Evolutionary conservation across 345 rosid genomes (phyloP), one percentile per base, ranked within the genome.

Genomic region (Gossypium turneri): DNA sequence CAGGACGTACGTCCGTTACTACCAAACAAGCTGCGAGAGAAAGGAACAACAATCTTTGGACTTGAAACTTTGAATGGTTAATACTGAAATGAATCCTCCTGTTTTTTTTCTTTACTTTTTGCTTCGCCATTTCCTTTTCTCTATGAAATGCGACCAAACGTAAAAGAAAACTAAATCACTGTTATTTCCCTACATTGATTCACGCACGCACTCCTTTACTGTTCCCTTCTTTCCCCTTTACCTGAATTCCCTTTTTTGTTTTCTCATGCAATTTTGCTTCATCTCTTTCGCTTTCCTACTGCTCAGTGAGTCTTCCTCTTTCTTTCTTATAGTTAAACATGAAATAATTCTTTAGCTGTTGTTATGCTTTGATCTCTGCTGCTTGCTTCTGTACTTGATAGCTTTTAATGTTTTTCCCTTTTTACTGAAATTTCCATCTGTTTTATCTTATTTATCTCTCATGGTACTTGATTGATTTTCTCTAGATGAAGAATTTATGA

Each of bases 101-200:
- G 13, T 55, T 55, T 10, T 10, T 34, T 5, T 34, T 5, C 41
- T 5, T 5, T 34, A 34, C 41, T 55, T 38, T 53, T 47, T 47
- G 58, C 11, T 47, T 43, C 45, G 29, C 62, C 72, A 43, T 51
- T 34, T 34, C 41, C 41, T 34, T 75, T 74, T 20, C 52, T 38
- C 64, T 43, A 9, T 3, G 22, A 52, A 47, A 52, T 66, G 71
- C 72, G 53, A 44, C 68, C 15, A 72, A 72, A 41, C 52, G 72
- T 47, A 34, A 72, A 73, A 60, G 7, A 34, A 41, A 24, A 48
- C 12, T 34, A 56, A 62, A 70, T 17, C 43, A 27, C 51, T 47
- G n/a, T 27, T 47, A 57, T 47, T 24, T 57, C 61, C 76, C 76
- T 12, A 34, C 41, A 34, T 61, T 62, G 57, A 45, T 48, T 73